A percentile compares a stretch with the other conserved stretches of the same genome.
These are phyloP conservation scores for Heracleum sosnowskyi DNA, from an alignment of 129 eudicot genomes.

Conservation along the genomic window DNA sequence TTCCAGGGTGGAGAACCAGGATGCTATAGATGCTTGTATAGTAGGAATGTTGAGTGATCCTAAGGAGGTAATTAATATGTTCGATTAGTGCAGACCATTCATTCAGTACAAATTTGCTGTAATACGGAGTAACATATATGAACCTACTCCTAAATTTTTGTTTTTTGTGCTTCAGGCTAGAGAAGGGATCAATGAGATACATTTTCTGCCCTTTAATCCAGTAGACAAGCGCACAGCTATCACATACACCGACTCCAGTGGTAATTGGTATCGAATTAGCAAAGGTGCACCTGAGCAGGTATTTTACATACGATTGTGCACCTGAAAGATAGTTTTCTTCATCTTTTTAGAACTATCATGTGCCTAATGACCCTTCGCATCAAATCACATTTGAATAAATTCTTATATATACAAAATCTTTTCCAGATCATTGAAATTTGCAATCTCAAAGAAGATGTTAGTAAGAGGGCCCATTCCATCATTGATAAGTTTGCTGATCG, in stretches of 20 bases:
- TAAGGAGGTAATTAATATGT: slow-evolving; percentile 2
- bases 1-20: slow-evolving; percentile 10
- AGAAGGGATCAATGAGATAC: slow-evolving; percentile 5
- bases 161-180: slow-evolving; percentile 4
- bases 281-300: slow-evolving; percentile 19
- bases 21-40: slow-evolving; percentile 14
- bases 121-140: not conserved
- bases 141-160: not conserved
- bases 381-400: not conserved
- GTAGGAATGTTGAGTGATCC: slow-evolving; percentile 13
- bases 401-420: slow-evolving; percentile 2
- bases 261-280: not conserved
- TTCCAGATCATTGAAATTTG: slow-evolving; percentile 77
- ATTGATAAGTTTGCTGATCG: slow-evolving; percentile 88
- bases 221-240: slow-evolving; percentile 12
- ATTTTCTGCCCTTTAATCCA: slow-evolving; percentile 15
- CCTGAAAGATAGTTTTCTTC: not conserved
- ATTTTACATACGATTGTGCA: not conserved
- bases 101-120: not conserved
- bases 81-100: not conserved
- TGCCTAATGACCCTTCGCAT: not conserved
- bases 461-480: slow-evolving; percentile 54
- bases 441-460: slow-evolving; percentile 37
- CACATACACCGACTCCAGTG: not conserved
- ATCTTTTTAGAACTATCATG: not conserved